Conservation (phyloP, 805 yeast genomes). For the Myxozyma mucilagina region DNA sequence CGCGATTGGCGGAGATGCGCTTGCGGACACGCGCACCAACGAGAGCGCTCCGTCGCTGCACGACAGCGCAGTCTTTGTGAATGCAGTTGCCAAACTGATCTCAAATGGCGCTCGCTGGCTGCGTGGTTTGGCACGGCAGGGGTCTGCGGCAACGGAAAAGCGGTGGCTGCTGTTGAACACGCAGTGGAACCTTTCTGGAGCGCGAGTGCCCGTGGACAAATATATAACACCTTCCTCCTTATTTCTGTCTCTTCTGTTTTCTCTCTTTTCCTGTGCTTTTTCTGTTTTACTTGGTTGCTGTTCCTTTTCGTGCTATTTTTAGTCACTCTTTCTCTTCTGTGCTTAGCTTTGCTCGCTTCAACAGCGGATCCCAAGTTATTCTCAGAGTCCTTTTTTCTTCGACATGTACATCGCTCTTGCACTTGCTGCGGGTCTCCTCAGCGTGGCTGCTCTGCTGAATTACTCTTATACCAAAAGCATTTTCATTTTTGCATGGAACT, state of each 20-base stretch:
- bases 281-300: not conserved
- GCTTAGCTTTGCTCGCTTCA: not conserved
- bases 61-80: not conserved
- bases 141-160: not conserved
- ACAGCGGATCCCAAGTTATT: not conserved
- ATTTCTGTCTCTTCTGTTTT: not conserved
- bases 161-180: not conserved
- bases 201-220: no score
- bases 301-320: no score
- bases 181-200: not conserved
- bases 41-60: conserved; percentile 10
- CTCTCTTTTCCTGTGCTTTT: not conserved
- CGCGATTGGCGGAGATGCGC: conserved; percentile 4
- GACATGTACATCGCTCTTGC: conserved; percentile 8
- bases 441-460: conserved; percentile 11
- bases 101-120: not conserved
- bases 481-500: conserved; percentile 47
- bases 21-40: conserved; percentile 6
- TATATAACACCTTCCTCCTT: not conserved
- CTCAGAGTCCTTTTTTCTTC: not conserved
- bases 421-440: conserved; percentile 16
- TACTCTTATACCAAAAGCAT: conserved; percentile 17
- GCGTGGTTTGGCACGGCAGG: not conserved
- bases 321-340: not conserved
- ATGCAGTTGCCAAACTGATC: not conserved